Evolutionary conservation across 2,329 filamentous ascomycete genomes (phyloP).

Genomic region (Podosphaera xanthii): DNA sequence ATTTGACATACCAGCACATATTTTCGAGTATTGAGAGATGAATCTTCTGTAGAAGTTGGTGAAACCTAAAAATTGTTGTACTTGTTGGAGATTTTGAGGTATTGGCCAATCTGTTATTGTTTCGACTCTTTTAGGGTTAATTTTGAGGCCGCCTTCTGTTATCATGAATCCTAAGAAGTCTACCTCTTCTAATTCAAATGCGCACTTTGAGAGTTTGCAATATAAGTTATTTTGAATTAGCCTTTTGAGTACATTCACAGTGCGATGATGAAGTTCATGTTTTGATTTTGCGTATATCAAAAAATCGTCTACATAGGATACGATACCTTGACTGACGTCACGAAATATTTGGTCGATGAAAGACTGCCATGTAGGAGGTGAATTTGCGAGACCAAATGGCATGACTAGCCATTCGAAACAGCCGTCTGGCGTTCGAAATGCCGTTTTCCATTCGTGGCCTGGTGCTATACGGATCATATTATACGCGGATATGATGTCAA

Average conservation of each 20-base stretch:
- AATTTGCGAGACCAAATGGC: neutral
- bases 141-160: neutral
- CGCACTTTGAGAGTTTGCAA: constrained; percentile 1
- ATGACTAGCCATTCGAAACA: neutral
- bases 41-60: constrained; percentile 1
- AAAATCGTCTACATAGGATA: neutral
- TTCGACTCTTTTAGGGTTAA: neutral
- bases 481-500: neutral
- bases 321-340: neutral
- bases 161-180: neutral
- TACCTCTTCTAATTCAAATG: neutral
- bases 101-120: neutral
- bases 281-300: neutral
- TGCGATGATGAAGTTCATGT: neutral
- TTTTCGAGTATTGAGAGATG: neutral
- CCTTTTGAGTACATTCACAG: neutral
- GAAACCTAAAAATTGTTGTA: constrained; percentile 1
- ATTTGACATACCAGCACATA: neutral
- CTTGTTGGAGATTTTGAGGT: constrained; percentile 1
- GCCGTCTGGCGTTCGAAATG: neutral
- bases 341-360: no score
- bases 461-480: neutral
- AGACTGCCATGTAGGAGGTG: no score
- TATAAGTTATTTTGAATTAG: neutral
- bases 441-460: neutral